Conservation (phyloP, 768 basidiomycete genomes). For the Boletus rufocinnamomeus region DNA sequence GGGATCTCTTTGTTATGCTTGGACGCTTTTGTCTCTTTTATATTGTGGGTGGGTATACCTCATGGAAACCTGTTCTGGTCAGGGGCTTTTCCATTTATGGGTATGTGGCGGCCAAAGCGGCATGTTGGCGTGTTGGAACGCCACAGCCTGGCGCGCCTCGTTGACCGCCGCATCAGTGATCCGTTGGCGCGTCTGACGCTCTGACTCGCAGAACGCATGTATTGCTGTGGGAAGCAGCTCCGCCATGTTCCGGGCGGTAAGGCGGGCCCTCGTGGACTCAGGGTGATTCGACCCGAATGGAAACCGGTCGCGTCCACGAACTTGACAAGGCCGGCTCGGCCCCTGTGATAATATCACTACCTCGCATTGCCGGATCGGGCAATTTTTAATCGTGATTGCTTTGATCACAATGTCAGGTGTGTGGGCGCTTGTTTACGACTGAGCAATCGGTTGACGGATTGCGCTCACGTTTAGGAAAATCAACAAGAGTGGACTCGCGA, state of each 20-base stretch:
- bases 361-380: neutral
- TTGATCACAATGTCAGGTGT: neutral
- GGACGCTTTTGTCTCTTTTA: conserved; percentile 27
- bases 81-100: conserved; percentile 30
- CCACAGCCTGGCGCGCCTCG: conserved; percentile 18
- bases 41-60: conserved; percentile 7
- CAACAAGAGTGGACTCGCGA: conserved; percentile 4
- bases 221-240: conserved; percentile 1
- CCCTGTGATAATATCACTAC: neutral
- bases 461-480: neutral
- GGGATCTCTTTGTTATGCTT: conserved; percentile 18
- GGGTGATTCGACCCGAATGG: neutral
- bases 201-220: conserved; percentile 24
- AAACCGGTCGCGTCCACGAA: neutral
- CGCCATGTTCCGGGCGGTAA: conserved; percentile 3
- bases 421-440: conserved; percentile 10
- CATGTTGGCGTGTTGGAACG: neutral
- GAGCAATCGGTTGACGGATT: conserved; percentile 1
- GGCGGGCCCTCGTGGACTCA: neutral
- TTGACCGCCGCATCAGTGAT: neutral
- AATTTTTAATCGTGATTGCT: neutral
- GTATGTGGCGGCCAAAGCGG: conserved; percentile 15
- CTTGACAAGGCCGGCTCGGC: neutral
- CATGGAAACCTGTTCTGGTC: conserved; percentile 18
- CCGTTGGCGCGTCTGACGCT: conserved; percentile 1